Evolutionary conservation across 1,139 yeast species (phyloP).

Genomic region (Yamadazyma atmosphaerica): DNA sequence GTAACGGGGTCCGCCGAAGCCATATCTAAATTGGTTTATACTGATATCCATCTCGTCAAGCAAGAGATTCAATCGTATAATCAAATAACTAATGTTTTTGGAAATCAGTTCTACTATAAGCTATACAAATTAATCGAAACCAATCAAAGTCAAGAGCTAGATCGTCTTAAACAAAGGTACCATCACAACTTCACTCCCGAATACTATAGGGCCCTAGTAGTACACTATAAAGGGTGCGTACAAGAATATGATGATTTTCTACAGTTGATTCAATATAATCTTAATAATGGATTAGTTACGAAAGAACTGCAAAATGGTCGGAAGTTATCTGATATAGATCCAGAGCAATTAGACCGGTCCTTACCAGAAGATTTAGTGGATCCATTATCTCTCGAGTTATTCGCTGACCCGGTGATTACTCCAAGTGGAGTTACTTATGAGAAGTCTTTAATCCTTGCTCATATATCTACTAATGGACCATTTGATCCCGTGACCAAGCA

Average conservation of each 20-base stretch:
- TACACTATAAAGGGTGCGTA: conserved; percentile 10
- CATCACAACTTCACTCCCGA: conserved; percentile 7
- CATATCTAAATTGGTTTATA: conserved; percentile 11
- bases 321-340: not conserved
- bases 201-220: conserved; percentile 10
- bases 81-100: conserved; percentile 12
- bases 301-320: not conserved
- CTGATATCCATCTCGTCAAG: conserved; percentile 14
- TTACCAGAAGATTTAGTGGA: conserved; percentile 45
- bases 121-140: conserved; percentile 13
- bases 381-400: conserved; percentile 48
- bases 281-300: conserved; percentile 11
- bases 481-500: conserved; percentile 42
- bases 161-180: conserved; percentile 7
- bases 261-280: conserved; percentile 13
- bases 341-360: not conserved
- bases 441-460: conserved; percentile 37
- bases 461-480: conserved; percentile 30
- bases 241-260: conserved; percentile 14
- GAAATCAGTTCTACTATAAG: conserved; percentile 13
- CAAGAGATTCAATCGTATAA: conserved; percentile 14
- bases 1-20: conserved; percentile 6
- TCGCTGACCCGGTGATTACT: conserved; percentile 49
- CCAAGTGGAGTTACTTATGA: conserved; percentile 53
- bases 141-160: conserved; percentile 9